phyloP scores from a whole-genome alignment of 2,329 filamentous ascomycete genomes.

The Xylariaceae sp. region DNA sequence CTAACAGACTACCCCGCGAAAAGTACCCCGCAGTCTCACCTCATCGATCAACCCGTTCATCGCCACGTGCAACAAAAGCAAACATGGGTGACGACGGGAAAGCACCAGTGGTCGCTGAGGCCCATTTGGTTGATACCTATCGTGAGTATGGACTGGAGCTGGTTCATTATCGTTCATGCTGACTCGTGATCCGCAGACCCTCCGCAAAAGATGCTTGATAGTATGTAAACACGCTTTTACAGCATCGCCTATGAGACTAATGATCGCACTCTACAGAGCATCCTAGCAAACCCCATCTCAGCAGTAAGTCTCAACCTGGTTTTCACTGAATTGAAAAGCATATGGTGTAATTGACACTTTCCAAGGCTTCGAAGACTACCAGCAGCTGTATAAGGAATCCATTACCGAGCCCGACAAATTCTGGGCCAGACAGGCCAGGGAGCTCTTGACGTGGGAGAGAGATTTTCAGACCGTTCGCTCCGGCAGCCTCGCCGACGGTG shows the following conservation, averaged over 20 bases:
- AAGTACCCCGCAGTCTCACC: constrained; percentile 13
- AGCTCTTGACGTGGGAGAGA: constrained; percentile 82
- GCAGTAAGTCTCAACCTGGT: constrained; percentile 46
- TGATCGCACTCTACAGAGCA: constrained; percentile 51
- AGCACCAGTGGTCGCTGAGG: constrained; percentile 65
- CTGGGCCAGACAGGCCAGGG: constrained; percentile 81
- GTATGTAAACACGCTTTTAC: constrained; percentile 40
- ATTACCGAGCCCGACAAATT: constrained; percentile 86
- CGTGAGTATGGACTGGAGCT: constrained; percentile 56
- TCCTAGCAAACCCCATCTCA: constrained; percentile 64
- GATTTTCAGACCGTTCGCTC: constrained; percentile 88
- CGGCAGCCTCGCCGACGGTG: constrained; percentile 73
- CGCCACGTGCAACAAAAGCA: constrained; percentile 16
- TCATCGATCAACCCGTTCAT: no score
- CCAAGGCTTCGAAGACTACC: constrained; percentile 62
- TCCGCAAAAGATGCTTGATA: constrained; percentile 63
- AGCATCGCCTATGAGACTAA: constrained; percentile 1
- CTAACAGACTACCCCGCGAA: constrained; percentile 10
- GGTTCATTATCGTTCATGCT: constrained; percentile 16
- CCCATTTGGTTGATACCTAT: constrained; percentile 71
- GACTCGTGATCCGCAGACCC: constrained; percentile 44
- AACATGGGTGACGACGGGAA: constrained; percentile 47
- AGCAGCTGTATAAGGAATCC: constrained; percentile 72
- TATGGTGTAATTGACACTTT: constrained; percentile 22
- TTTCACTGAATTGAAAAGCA: background rate